These are phyloP conservation scores for Piper longum DNA, from an alignment of 164 flowering plant genomes.

Conservation along the genomic window DNA sequence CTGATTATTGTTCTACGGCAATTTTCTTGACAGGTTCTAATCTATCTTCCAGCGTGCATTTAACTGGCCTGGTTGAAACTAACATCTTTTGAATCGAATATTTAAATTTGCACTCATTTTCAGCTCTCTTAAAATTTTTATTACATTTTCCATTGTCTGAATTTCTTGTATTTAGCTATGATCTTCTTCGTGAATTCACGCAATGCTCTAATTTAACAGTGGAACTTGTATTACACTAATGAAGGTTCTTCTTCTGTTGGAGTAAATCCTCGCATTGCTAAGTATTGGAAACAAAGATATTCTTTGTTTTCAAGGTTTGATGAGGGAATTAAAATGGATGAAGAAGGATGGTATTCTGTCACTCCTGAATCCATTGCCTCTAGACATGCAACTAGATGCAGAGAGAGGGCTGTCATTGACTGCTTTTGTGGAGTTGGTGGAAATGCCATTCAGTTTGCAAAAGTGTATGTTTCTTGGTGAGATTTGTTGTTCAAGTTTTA, in stretches of 20 bases:
- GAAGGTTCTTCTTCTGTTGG: neutral
- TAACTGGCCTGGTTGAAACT: too few relatives aligned
- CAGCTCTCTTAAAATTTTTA: too few relatives aligned
- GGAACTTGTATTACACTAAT: neutral
- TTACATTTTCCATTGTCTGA: neutral
- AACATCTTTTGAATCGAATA: too few relatives aligned
- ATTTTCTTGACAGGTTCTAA: too few relatives aligned
- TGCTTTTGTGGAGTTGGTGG: conserved; percentile 51
- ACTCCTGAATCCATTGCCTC: conserved; percentile 47
- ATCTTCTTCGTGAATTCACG: neutral
- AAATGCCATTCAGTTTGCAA: conserved; percentile 48
- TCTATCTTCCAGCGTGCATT: too few relatives aligned
- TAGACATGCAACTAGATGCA: conserved; percentile 31
- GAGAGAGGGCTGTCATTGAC: conserved; percentile 28
- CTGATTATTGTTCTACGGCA: too few relatives aligned
- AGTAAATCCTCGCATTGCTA: conserved; percentile 24
- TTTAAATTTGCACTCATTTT: too few relatives aligned
- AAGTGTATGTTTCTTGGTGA: conserved; percentile 14
- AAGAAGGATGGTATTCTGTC: conserved; percentile 59
- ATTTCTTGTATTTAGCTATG: neutral
- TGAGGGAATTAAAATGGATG: conserved; percentile 43
- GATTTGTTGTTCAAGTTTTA: neutral
- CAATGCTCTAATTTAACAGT: neutral
- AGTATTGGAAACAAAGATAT: conserved; percentile 43
- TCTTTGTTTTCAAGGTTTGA: conserved; percentile 39